Evolutionary conservation across 345 rosid genomes (phyloP), one percentile per base, ranked within the genome.

Genomic region (Moricandia moricandioides): DNA sequence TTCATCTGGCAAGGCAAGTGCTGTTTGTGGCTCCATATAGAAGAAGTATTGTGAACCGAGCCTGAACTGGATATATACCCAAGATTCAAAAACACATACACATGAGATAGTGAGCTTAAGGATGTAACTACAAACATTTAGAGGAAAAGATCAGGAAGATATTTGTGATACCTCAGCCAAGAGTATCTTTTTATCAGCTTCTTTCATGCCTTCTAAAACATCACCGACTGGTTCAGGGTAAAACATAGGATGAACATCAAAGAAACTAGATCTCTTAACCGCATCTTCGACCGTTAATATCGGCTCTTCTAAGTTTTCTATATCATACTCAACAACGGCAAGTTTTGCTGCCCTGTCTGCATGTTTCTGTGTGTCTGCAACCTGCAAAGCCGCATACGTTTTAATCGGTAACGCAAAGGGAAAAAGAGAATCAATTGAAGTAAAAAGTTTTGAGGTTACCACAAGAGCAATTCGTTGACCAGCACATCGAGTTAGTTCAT

Each of bases 1-100:
- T 83, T 95, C 99, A 72, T 90, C 99, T 7, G 97, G 97, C 27
- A 92, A 71, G 43, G 97, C 99, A 80, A 95, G 90, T 17, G 99
- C 90, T 16, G 88, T 84, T 75, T 92, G 97, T 24, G 80, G 84
- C 84, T 92, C 99, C 91, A 94, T 84, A 72, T 89, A 90, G 84
- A 94, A 94, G 83, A 86, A 85, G 76, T 92, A 95, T 43, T 95
- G 99, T 13, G 97, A 92, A 17, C 89, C 91, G 11, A 92, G 87
- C 63, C 80, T 84, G 27, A 95, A 77, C 97, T 95, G 83, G 17
- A 71, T 35, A 18, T 51, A 52, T 0, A 13, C 49, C 8, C 61
- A 13, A 26, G 61, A 51, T 60, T 55, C 29, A 62, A 4, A 4
- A n/a, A 24, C 45, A 13, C 59, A 49, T 14, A 45, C 17, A 26